A percentile compares a stretch with the other conserved stretches of the same genome.
These are phyloP conservation scores for Yarrowia galli DNA, from an alignment of 1,139 yeast species.

Conservation along the genomic window DNA sequence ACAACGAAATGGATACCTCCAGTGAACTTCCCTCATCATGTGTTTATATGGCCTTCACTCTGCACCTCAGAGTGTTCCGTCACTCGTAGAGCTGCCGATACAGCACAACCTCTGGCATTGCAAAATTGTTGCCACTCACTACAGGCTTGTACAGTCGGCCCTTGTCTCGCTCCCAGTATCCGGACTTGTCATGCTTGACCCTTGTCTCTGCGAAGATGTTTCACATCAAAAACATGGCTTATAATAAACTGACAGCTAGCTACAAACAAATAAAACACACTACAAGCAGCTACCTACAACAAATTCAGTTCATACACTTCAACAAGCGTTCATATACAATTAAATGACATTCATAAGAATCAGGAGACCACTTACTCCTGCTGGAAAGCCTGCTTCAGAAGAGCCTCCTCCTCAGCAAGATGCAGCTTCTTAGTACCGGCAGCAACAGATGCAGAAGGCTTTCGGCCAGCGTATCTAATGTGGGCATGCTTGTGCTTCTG, in stretches of 20 bases:
- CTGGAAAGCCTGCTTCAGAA: constrained; percentile 76
- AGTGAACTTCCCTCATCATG: too few relatives aligned
- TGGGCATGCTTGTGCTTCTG: constrained; percentile 63
- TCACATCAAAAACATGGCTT: too few relatives aligned
- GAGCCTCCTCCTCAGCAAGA: constrained; percentile 84
- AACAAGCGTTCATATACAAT: constrained; percentile 34
- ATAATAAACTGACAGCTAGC: neutral
- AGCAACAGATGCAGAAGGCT: constrained; percentile 97
- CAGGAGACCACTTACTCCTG: constrained; percentile 27
- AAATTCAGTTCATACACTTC: constrained; percentile 16
- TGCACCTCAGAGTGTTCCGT: too few relatives aligned
- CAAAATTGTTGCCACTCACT: too few relatives aligned
- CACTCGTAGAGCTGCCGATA: too few relatives aligned
- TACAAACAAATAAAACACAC: neutral
- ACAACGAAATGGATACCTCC: too few relatives aligned
- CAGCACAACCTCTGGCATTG: too few relatives aligned
- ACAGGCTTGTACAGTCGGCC: too few relatives aligned
- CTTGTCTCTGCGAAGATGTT: too few relatives aligned
- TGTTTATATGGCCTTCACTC: too few relatives aligned
- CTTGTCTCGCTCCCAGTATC: too few relatives aligned
- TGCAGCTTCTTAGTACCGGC: constrained; percentile 96
- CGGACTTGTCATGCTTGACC: too few relatives aligned
- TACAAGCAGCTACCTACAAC: neutral
- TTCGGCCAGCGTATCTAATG: constrained; percentile 94
- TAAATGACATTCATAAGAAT: constrained; percentile 31